phyloP scores from a whole-genome alignment of 164 flowering plant species.

The Tetrastigma voinierianum region DNA sequence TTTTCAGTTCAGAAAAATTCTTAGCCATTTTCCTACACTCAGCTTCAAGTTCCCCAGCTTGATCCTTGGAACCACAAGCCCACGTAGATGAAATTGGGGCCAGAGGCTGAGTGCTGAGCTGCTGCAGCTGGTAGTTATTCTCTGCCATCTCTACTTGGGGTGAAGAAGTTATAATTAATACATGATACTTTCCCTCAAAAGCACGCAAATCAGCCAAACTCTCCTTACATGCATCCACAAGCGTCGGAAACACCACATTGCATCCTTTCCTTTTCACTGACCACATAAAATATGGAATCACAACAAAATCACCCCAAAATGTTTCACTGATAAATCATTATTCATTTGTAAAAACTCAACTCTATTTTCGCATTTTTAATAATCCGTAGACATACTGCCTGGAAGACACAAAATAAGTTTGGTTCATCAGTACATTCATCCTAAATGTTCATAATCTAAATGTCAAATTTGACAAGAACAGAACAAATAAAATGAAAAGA shows the following conservation, averaged over 20 bases:
- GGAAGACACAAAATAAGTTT: background rate
- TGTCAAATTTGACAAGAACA: no score
- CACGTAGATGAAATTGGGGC: conserved; percentile 99
- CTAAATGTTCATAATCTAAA: no score
- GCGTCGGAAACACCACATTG: conserved; percentile 61
- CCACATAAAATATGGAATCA: conserved; percentile 11
- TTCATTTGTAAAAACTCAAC: background rate
- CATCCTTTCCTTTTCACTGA: conserved; percentile 94
- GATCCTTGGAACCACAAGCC: conserved; percentile 89
- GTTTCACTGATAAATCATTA: background rate
- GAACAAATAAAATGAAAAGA: no score
- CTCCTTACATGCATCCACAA: conserved; percentile 94
- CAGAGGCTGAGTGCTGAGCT: conserved; percentile 92
- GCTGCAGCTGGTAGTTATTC: conserved; percentile 91
- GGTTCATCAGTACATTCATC: background rate
- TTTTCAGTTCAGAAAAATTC: conserved; percentile 58
- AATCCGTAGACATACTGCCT: background rate
- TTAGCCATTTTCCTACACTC: conserved; percentile 61
- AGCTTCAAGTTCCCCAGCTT: conserved; percentile 75
- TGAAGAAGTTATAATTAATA: conserved; percentile 80
- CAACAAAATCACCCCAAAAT: background rate
- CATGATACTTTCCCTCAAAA: conserved; percentile 67
- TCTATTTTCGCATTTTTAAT: background rate
- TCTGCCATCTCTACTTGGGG: conserved; percentile 57
- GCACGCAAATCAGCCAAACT: conserved; percentile 75